Evolutionary conservation across 2,329 filamentous ascomycete species (phyloP).

Genomic region (Sporothrix pallida): DNA sequence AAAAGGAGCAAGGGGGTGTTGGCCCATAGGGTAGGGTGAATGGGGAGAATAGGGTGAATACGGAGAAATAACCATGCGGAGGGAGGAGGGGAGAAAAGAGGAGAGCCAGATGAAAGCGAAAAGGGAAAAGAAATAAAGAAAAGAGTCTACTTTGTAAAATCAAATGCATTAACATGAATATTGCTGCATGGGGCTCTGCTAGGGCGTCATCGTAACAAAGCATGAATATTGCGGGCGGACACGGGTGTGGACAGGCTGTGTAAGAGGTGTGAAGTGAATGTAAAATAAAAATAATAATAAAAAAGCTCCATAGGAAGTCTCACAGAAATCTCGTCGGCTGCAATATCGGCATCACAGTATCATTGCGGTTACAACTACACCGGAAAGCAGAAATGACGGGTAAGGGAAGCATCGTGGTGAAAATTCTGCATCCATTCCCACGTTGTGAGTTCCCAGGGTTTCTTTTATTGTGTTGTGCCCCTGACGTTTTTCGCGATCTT

Average conservation of each 20-base stretch:
- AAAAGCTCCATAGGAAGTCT: neutral
- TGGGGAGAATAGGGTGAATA: slow-evolving; percentile 21
- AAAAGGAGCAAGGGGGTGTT: slow-evolving; percentile 2
- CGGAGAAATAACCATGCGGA: neutral
- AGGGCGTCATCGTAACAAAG: neutral
- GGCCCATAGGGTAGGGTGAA: slow-evolving; percentile 14
- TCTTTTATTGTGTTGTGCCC: neutral
- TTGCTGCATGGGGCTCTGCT: slow-evolving; percentile 1
- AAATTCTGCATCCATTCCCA: slow-evolving; percentile 17
- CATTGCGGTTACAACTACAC: neutral
- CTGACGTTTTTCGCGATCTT: neutral
- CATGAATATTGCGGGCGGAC: neutral
- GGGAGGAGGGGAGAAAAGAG: neutral
- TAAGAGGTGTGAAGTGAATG: neutral
- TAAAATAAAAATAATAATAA: neutral
- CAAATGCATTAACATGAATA: slow-evolving; percentile 8
- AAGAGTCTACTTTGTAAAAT: neutral
- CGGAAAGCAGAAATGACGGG: slow-evolving; percentile 4
- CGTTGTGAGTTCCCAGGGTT: neutral
- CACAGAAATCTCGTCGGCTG: neutral
- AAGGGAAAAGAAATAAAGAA: neutral
- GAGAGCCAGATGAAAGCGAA: neutral
- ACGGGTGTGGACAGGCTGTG: neutral
- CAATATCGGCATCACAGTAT: slow-evolving; percentile 5
- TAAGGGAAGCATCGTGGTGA: neutral